These are phyloP conservation scores for Omphalotus guepiniiformis DNA, from an alignment of 768 basidiomycete species.

Conservation along the genomic window DNA sequence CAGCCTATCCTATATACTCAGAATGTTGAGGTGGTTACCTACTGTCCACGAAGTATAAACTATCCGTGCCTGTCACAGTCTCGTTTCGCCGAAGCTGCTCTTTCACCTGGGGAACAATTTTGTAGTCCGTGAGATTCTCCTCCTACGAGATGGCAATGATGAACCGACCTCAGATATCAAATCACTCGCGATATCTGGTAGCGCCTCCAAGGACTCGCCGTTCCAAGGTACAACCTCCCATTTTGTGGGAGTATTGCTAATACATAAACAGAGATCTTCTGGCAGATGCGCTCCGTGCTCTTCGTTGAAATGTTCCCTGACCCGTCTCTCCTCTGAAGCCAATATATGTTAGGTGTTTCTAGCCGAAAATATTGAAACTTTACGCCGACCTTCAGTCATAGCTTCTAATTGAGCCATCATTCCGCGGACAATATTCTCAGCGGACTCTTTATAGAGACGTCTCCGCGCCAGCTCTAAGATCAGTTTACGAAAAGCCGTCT, in stretches of 20 bases:
- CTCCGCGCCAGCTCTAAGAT: conserved; percentile 71
- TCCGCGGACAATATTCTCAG: conserved; percentile 58
- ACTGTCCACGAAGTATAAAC: conserved; percentile 5
- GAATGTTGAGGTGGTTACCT: no score
- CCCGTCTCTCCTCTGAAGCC: conserved; percentile 57
- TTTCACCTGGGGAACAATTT: background rate
- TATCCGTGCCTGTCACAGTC: conserved; percentile 2
- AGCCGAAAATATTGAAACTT: conserved; percentile 2
- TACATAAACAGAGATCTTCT: conserved; percentile 74
- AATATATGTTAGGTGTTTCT: background rate
- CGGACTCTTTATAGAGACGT: conserved; percentile 58
- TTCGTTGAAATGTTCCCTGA: conserved; percentile 64
- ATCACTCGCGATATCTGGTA: conserved; percentile 62
- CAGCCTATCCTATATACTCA: no score
- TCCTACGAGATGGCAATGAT: no score
- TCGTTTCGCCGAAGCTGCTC: conserved; percentile 2
- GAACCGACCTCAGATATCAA: conserved; percentile 49
- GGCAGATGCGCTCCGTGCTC: conserved; percentile 74
- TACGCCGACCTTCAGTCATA: conserved; percentile 57
- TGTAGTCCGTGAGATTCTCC: no score
- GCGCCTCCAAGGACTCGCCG: conserved; percentile 49
- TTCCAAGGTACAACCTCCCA: conserved; percentile 64
- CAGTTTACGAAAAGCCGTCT: conserved; percentile 68
- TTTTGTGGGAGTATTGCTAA: conserved; percentile 68
- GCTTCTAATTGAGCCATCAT: conserved; percentile 63